Evolutionary conservation across 345 rosid species (phyloP).

Genomic region (Noccaea bulbosa): DNA sequence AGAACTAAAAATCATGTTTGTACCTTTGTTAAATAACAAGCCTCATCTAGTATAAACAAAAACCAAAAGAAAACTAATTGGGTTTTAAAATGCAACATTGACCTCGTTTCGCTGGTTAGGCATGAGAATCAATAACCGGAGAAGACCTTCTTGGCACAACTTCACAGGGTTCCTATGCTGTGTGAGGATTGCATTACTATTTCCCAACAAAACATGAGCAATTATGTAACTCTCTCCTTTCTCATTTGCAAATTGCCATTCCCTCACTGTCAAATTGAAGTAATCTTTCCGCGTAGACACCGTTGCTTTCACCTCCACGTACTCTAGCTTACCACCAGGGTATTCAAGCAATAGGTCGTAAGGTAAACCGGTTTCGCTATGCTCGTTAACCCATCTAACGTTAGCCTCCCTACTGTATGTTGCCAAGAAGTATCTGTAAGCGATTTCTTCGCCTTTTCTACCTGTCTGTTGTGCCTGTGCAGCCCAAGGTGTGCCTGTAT

Average conservation of each 20-base stretch:
- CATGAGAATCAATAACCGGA: slow-evolving; percentile 73
- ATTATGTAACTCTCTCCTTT: slow-evolving; percentile 65
- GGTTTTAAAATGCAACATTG: slow-evolving; percentile 25
- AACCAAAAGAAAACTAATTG: not conserved
- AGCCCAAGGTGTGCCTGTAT: slow-evolving; percentile 51
- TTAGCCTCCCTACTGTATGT: slow-evolving; percentile 43
- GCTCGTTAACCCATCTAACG: slow-evolving; percentile 83
- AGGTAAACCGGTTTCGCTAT: slow-evolving; percentile 75
- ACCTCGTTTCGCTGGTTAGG: slow-evolving; percentile 50
- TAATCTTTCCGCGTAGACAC: slow-evolving; percentile 70
- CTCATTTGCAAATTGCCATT: slow-evolving; percentile 82
- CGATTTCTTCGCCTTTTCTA: slow-evolving; percentile 71
- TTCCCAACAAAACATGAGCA: slow-evolving; percentile 64
- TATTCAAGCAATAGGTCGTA: slow-evolving; percentile 61
- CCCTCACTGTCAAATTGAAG: slow-evolving; percentile 74
- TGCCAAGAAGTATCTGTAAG: slow-evolving; percentile 58
- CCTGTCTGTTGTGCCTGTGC: slow-evolving; percentile 61
- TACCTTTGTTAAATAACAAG: slow-evolving; percentile 1
- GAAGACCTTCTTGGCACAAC: slow-evolving; percentile 67
- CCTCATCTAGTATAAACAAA: not conserved
- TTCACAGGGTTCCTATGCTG: slow-evolving; percentile 65
- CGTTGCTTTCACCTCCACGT: slow-evolving; percentile 90
- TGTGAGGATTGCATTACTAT: slow-evolving; percentile 57
- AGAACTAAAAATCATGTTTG: not conserved
- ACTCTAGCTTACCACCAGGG: slow-evolving; percentile 49